Base-by-base conservation (phyloP, 2,329 filamentous ascomycete species). In the Triangularia setosa region DNA sequence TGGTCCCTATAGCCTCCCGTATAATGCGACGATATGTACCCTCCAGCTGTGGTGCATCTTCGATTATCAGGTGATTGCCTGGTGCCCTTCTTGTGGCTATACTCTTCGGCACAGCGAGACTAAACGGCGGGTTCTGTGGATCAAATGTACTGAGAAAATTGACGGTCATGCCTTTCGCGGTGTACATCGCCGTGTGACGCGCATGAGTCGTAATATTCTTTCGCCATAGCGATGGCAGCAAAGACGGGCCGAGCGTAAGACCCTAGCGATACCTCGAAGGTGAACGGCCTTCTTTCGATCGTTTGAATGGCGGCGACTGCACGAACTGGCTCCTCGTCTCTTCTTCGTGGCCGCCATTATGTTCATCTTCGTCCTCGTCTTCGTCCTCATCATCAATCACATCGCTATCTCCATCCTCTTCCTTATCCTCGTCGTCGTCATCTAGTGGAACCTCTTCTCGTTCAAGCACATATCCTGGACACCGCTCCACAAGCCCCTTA, bases 401-500 rank as follows among this genome's bases (percentile, higher is more conserved):
- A 25, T 75, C 72, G 24, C 68, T 71, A 56, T 76, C 74, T 12
- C 74, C 74, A 1, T 75, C 74, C 14, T 74, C 73, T 5, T 74
- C 73, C 3, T 73, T 73, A 4, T 73, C 72, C 1, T 75, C 73
- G 4, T 70, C 73, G 4, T 73, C 25, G 4, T 58, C 55, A 4
- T 30, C 54, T 40, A 44, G 12, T 24, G 30, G 18, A 52, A 9
- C 74, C 6, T 69, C 68, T 18, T 79, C 76, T 18, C 75, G 75
- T 67, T 86, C 80, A 8, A 89, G 74, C 24, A 74, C 73, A 68
- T 87, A 89, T 7, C 82, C 83, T 0, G 82, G 81, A 28, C 83
- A 84, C 12, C 87, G 81, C 69, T 87, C 91, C 30, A 98, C 90
- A 33, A 99, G 79, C 58, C 92, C 94, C 66, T 87, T 86, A 76